Conservation (phyloP, 2,329 filamentous ascomycete species). For the Colletotrichum costaricense region DNA sequence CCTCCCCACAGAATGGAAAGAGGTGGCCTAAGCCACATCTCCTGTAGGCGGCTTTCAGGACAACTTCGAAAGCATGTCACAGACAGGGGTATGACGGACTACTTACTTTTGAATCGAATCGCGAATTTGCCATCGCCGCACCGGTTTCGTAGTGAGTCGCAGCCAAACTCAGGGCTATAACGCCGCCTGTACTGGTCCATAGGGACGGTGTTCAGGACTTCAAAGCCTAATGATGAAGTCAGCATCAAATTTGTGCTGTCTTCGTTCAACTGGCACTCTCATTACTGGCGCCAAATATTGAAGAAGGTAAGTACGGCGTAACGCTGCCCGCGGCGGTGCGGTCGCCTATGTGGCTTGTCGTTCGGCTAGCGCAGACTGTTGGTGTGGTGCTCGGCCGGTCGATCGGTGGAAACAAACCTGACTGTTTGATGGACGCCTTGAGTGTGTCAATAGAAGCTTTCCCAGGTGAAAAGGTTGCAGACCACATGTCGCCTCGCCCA, state of each 20-base stretch:
- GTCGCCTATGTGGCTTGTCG: slow-evolving; percentile 26
- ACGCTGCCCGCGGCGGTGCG: slow-evolving; percentile 15
- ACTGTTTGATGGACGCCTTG: slow-evolving; percentile 1
- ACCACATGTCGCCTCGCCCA: slow-evolving; percentile 3
- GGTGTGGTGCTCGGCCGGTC: slow-evolving; percentile 11
- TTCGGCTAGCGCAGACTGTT: neutral
- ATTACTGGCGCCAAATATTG: neutral
- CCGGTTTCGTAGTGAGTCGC: neutral
- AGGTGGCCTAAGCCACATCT: slow-evolving; percentile 22
- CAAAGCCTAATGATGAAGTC: neutral
- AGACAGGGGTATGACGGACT: neutral
- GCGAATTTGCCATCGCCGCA: neutral
- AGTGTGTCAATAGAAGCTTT: neutral
- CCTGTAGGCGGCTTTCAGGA: neutral
- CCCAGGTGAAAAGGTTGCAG: neutral
- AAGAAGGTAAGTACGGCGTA: neutral
- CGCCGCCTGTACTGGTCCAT: neutral
- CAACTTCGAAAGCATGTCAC: neutral
- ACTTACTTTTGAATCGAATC: neutral
- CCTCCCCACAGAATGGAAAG: slow-evolving; percentile 3
- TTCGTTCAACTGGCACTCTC: neutral
- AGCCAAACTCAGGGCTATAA: neutral
- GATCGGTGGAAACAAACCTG: slow-evolving; percentile 5
- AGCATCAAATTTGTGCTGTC: neutral
- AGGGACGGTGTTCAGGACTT: neutral